phyloP scores from a whole-genome alignment of 116 monocot species.

The Iris pallida region DNA sequence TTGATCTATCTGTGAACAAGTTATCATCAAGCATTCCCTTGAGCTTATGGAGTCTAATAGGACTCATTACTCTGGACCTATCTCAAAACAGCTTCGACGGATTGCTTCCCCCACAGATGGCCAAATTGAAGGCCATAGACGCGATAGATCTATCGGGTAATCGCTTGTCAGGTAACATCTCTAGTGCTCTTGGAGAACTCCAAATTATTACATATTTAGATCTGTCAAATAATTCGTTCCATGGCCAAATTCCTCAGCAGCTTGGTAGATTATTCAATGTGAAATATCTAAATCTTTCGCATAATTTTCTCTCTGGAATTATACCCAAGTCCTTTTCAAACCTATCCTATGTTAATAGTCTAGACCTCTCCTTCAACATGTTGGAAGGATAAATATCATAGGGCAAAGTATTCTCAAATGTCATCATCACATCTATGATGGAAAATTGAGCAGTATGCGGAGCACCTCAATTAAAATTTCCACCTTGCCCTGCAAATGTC shows the following conservation, averaged over 20 bases:
- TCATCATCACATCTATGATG: background rate
- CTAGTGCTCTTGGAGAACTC: background rate
- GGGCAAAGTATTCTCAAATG: background rate
- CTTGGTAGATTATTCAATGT: constrained; percentile 1
- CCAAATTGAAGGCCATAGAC: background rate
- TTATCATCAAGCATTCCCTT: background rate
- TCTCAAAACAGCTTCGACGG: background rate
- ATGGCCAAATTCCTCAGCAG: constrained; percentile 4
- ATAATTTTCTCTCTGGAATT: background rate
- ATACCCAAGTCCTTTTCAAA: background rate
- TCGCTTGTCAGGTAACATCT: constrained; percentile 1
- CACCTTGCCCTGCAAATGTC: background rate
- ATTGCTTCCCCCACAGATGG: background rate
- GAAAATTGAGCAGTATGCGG: constrained; percentile 5
- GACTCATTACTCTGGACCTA: background rate
- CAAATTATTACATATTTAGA: background rate
- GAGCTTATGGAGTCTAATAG: background rate
- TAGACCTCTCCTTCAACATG: constrained; percentile 10
- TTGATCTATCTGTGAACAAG: too few relatives aligned
- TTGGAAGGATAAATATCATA: constrained; percentile 4
- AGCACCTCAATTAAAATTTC: background rate
- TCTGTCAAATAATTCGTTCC: constrained; percentile 1
- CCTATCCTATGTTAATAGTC: background rate
- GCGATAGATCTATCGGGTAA: background rate
- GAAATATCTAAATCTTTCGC: constrained; percentile 1